These are phyloP conservation scores for Dactylellina leptospora DNA, from an alignment of 2,329 filamentous ascomycete genomes.

Conservation along the genomic window DNA sequence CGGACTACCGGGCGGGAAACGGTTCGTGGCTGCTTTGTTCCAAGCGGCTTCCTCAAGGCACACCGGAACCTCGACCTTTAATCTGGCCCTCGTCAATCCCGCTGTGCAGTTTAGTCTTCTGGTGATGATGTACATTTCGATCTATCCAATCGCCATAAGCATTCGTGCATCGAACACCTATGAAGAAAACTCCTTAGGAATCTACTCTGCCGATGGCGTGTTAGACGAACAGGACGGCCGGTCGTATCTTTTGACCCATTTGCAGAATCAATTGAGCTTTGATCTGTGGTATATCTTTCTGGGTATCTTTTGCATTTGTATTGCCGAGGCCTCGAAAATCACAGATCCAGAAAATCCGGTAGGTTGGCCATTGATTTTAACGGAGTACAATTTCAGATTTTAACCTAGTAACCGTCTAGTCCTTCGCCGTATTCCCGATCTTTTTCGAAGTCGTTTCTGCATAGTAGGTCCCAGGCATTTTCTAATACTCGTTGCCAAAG, in stretches of 20 bases:
- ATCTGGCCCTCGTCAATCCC: slow-evolving; percentile 65
- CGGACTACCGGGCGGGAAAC: slow-evolving; percentile 62
- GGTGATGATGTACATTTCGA: slow-evolving; percentile 98
- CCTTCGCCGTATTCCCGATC: slow-evolving; percentile 58
- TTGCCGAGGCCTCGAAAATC: slow-evolving; percentile 80
- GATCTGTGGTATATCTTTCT: slow-evolving; percentile 97
- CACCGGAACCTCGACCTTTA: slow-evolving; percentile 65
- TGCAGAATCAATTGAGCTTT: slow-evolving; percentile 92
- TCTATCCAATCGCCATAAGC: slow-evolving; percentile 94
- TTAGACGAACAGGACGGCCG: slow-evolving; percentile 68
- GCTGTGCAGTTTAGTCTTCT: slow-evolving; percentile 69
- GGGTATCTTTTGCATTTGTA: slow-evolving; percentile 89
- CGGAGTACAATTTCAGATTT: too few species aligned
- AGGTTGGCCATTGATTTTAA: too few species aligned
- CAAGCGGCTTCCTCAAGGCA: slow-evolving; percentile 66
- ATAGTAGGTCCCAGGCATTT: slow-evolving; percentile 63
- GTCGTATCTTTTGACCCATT: slow-evolving; percentile 87
- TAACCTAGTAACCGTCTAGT: slow-evolving; percentile 28
- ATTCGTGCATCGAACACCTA: slow-evolving; percentile 95
- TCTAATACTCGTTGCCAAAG: slow-evolving; percentile 39
- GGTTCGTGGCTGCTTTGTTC: slow-evolving; percentile 68
- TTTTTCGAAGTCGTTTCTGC: slow-evolving; percentile 89
- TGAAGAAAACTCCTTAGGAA: slow-evolving; percentile 84
- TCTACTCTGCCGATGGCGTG: slow-evolving; percentile 69
- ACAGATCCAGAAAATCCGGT: slow-evolving; percentile 61